Evolutionary conservation across 352 stramenopile genomes (phyloP), one percentile per base, ranked within the genome.

Genomic region (Pythium volutum): DNA sequence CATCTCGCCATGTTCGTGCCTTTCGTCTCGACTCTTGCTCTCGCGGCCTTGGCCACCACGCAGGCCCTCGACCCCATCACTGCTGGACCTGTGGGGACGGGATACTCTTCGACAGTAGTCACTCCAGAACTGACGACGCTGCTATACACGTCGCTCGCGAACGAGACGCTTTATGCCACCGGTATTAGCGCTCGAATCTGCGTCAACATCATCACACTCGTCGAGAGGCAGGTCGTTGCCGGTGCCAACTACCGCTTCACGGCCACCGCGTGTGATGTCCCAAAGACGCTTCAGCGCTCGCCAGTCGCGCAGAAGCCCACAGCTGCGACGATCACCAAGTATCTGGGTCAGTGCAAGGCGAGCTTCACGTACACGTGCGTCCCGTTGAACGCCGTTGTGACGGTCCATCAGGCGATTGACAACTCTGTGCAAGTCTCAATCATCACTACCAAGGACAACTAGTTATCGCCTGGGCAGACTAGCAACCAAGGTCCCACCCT

Each of bases 191-290:
- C 49, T 18, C 67, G 49, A 20, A 34, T 76, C 3, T 76, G 69
- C 38, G 38, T 60, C 12, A 55, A n/a, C 22, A 34, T 46, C 31
- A 46, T 73, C 29, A 18, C 59, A 0, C 53, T 48, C 4, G 54
- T 76, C 4, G 39, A 70, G 50, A 20, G 53, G 26, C 69, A 76
- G 42, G 52, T 67, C 18, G 59, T 76, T n/a, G 59, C 64, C 4
- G 69, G 69, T 16, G 70, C 52, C 2, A 73, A 73, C 45, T 73
- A 73, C 50, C 59, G 61, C 10, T 76, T 73, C 59, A 69, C 50
- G 20, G 48, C 70, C 9, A 55, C 41, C 16, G 69, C 20, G 15
- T 76, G 69, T 41, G 56, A 64, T 23, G 55, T 73, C 23, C 27
- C 6, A 15, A 59, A 59, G 59, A 56, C 48, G 36, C 52, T 58